Evolutionary conservation across 768 basidiomycete genomes (phyloP).

Genomic region (Filobasidium wieringae): DNA sequence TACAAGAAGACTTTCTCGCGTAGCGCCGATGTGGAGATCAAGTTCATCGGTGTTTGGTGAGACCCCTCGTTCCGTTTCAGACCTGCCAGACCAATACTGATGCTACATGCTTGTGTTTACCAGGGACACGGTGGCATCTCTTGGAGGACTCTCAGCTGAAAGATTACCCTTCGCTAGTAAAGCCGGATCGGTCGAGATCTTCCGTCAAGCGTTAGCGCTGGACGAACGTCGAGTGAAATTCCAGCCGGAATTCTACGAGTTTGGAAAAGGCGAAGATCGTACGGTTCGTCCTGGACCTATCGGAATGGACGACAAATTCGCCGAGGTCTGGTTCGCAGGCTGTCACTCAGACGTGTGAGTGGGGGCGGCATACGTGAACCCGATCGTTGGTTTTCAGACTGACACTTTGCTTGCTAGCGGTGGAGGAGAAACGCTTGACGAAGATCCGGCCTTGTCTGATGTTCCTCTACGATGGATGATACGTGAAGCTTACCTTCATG

Average conservation of each 20-base stretch:
- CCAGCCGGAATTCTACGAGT: slow-evolving; percentile 21
- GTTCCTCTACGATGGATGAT: slow-evolving; percentile 26
- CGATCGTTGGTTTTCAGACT: no score
- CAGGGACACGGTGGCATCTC: slow-evolving; percentile 23
- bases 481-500: slow-evolving; percentile 19
- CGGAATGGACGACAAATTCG: neutral
- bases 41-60: slow-evolving; percentile 10
- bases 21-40: neutral
- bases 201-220: slow-evolving; percentile 30
- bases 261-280: no score
- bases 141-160: slow-evolving; percentile 14
- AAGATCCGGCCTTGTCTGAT: slow-evolving; percentile 10
- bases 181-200: slow-evolving; percentile 20
- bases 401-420: no score
- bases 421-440: slow-evolving; percentile 6
- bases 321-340: slow-evolving; percentile 17
- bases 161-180: slow-evolving; percentile 18
- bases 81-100: neutral
- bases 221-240: slow-evolving; percentile 30
- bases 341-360: no score
- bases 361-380: no score
- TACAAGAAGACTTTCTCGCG: neutral
- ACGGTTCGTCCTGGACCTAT: neutral
- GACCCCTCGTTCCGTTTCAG: neutral
- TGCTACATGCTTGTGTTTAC: neutral